Evolutionary conservation across 805 yeast genomes (phyloP), one percentile per base, ranked within the genome.

Genomic region (Cyberlindnera xylosilytica): DNA sequence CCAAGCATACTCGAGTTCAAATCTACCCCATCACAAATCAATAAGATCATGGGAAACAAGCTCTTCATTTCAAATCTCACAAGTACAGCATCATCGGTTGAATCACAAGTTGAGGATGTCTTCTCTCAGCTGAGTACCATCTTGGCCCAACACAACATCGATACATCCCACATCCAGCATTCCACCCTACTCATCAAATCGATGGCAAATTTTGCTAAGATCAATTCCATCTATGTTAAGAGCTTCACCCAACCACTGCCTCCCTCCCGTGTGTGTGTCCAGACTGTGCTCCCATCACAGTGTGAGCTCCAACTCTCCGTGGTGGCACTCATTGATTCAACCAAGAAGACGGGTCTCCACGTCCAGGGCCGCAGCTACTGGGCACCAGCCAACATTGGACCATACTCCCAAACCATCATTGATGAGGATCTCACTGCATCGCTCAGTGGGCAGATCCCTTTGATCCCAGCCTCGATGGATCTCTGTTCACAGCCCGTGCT

Each of bases 321-420:
- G 13, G 66, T 74, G 12, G 73, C 74, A 0, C 54, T 79, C 15
- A 51, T 62, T 20, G 54, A 64, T 24, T 33, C 52, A 1, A 32
- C 51, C 0, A 51, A 50, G 10, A 83, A 83, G 51, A 66, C 65
- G 23, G 97, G 98, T 0, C 66, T 91, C 13, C 98, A 93, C 57
- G 88, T 93, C 8, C 91, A 93, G 54, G 89, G 97, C 1, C 72
- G 90, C 45, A 89, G 97, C 31, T 90, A 86, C 60, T 93, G 99
- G 99, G 98, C 97, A 0, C 99, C 99, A 0, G 91, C 96, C 28
- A 93, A 93, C 52, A 93, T 93, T 35, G 99, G 99, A 0, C 99
- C 99, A 0, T 93, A 93, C 59, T 91, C 99, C 0, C 99, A 93
- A 62, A 76, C 90, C 0, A 78, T 81, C 10, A 62, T 74, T 4